These are phyloP conservation scores for Guillardia theta DNA, from an alignment of 78 protist genomes.

Conservation along the genomic window DNA sequence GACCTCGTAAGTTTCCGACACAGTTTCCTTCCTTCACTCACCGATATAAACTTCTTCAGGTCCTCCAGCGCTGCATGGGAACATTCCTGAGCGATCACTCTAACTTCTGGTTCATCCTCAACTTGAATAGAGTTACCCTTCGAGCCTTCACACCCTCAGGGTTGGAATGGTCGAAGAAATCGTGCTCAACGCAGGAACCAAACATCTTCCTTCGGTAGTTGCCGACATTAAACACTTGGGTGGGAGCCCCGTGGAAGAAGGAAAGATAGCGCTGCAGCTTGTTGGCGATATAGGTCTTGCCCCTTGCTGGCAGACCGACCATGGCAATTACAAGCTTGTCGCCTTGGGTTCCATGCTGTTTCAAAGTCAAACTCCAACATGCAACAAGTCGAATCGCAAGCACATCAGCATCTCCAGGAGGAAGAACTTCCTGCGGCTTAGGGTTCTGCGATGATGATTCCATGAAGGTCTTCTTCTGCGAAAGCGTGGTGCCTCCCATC, in stretches of 20 bases:
- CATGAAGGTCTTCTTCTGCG: background rate
- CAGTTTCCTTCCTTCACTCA: too few species aligned
- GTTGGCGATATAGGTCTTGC: conserved; percentile 13
- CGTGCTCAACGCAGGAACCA: background rate
- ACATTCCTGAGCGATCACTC: too few species aligned
- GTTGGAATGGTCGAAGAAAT: background rate
- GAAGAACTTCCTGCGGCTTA: background rate
- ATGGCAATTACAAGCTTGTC: background rate
- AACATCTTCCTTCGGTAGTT: background rate
- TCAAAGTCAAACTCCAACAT: background rate
- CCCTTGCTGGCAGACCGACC: conserved; percentile 5
- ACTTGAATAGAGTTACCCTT: too few species aligned
- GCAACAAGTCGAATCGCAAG: background rate
- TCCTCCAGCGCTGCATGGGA: background rate
- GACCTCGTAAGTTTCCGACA: too few species aligned
- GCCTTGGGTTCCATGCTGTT: conserved; percentile 15
- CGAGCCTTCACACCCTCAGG: background rate
- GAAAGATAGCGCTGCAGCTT: background rate
- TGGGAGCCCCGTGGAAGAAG: background rate
- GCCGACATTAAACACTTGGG: background rate
- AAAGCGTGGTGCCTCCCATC: background rate
- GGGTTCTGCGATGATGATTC: background rate
- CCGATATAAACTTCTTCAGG: too few species aligned
- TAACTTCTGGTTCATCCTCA: too few species aligned
- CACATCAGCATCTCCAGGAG: background rate